Conservation (phyloP, 1,139 yeast species). For the Sugiyamaella sp. region DNA sequence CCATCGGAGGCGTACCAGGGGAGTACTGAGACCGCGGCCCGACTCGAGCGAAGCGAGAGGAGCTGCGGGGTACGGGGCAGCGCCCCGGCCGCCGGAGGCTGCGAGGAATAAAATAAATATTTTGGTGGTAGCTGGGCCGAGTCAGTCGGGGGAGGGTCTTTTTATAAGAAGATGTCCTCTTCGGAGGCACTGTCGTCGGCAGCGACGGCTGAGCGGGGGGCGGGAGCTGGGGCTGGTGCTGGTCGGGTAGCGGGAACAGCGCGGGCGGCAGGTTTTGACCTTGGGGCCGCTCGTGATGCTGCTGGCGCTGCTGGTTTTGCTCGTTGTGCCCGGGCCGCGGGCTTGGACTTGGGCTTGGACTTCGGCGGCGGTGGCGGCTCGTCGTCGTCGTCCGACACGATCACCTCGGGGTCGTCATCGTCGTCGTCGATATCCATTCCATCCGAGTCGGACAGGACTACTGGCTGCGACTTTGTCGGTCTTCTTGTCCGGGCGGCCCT, state of each 20-base stretch:
- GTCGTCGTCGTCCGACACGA: constrained; percentile 4
- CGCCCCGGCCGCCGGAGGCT: no score
- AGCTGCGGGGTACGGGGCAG: no score
- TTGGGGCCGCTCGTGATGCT: constrained; percentile 1
- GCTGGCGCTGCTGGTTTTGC: not conserved
- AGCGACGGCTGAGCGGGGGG: not conserved
- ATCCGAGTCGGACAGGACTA: not conserved
- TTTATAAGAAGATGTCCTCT: constrained; percentile 9
- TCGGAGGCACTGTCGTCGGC: constrained; percentile 9
- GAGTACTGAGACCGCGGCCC: no score
- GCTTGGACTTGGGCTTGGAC: not conserved
- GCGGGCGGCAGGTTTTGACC: not conserved
- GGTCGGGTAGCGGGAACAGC: not conserved
- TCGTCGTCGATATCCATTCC: constrained; percentile 2
- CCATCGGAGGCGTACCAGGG: no score
- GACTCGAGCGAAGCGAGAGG: no score
- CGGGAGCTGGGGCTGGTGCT: not conserved
- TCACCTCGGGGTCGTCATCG: constrained; percentile 9
- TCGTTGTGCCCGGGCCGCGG: no score
- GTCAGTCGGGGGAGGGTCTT: not conserved
- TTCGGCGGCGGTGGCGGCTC: constrained; percentile 6
- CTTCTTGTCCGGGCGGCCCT: no score
- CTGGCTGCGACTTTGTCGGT: not conserved
- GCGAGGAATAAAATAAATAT: not conserved
- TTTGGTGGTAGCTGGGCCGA: not conserved